A percentile compares a stretch with the other conserved stretches of the same genome.
These are phyloP conservation scores for Tricholoma sp. DNA, from an alignment of 768 basidiomycete genomes.

Conservation along the genomic window DNA sequence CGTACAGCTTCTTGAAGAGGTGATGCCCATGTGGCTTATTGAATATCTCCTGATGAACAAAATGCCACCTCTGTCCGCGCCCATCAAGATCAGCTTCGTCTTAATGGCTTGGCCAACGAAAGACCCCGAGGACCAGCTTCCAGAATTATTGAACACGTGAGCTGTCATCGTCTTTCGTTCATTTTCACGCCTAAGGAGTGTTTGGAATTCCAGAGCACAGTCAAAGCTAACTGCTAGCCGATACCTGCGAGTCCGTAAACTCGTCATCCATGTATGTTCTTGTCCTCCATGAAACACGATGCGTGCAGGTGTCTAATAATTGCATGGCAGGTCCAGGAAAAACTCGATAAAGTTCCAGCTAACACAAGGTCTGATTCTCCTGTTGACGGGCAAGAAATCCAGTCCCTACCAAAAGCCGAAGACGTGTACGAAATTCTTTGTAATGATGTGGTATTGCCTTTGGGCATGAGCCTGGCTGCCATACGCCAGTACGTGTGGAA, in stretches of 20 bases:
- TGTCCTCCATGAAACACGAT: background rate
- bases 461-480: conserved; percentile 86
- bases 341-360: conserved; percentile 48
- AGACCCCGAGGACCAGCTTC: conserved; percentile 57
- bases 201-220: conserved; percentile 44
- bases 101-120: conserved; percentile 70
- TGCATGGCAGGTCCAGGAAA: conserved; percentile 68
- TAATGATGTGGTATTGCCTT: conserved; percentile 76
- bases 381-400: conserved; percentile 13
- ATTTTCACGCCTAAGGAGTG: conserved; percentile 3
- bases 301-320: background rate
- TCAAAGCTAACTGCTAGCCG: conserved; percentile 87
- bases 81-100: conserved; percentile 83
- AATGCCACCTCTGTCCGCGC: conserved; percentile 41
- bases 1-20: conserved; percentile 54
- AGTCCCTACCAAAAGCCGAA: conserved; percentile 38
- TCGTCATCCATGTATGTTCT: conserved; percentile 66
- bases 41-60: conserved; percentile 79
- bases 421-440: conserved; percentile 85
- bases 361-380: conserved; percentile 7
- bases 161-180: conserved; percentile 18
- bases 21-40: conserved; percentile 82
- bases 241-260: conserved; percentile 80
- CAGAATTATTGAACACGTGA: conserved; percentile 82
- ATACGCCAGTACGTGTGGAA: conserved; percentile 90